Evolutionary conservation across 1,284 basidiomycete species (phyloP), one percentile per base, ranked within the genome.

Genomic region (Malassezia cuniculi): DNA sequence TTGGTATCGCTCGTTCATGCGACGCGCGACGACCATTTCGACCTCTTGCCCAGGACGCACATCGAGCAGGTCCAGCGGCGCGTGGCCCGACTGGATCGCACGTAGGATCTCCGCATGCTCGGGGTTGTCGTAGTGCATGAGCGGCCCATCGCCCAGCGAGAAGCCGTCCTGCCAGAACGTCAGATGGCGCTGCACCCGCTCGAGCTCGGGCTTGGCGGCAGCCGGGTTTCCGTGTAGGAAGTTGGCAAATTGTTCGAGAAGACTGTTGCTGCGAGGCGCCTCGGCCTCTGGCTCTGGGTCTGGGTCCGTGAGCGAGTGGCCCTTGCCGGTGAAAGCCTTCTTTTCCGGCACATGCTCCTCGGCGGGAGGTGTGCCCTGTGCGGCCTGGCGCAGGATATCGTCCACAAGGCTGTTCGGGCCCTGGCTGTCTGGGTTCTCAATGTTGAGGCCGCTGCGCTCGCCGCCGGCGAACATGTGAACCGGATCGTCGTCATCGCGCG

Each of bases 131-230:
- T 93, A 94, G 27, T 76, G 72, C 74, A 82, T 76, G 41, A 95
- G 72, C 26, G 80, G 79, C 2, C 87, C 86, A 53, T 89, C 85
- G 57, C 90, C 86, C 40, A 97, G 78, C 31, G 80, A 81, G 70
- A 95, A 95, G 0, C 90, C 90, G 52, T 95, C 78, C 24, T 79
- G 74, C 90, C 93, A 97, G 69, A 97, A 86, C 0, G 82, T 90
- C 25, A 95, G 72, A 40, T 78, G 75, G 9, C 90, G 78, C 31
- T 80, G 76, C 0, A 75, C 81, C 0, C 48, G 50, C 18, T 50
- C 51, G 29, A 75, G 73, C 17, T 78, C 76, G 16, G 73, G 75
- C 33, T 71, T 71, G 6, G 59, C 49, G 10, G 68, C 68, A 0
- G 69, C 69, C 1, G 68, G 68, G 2, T 61, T 49, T 1, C 43